Base-by-base conservation (phyloP, 192 early-diverging fungal species). In the Linnemannia elongata region DNA sequence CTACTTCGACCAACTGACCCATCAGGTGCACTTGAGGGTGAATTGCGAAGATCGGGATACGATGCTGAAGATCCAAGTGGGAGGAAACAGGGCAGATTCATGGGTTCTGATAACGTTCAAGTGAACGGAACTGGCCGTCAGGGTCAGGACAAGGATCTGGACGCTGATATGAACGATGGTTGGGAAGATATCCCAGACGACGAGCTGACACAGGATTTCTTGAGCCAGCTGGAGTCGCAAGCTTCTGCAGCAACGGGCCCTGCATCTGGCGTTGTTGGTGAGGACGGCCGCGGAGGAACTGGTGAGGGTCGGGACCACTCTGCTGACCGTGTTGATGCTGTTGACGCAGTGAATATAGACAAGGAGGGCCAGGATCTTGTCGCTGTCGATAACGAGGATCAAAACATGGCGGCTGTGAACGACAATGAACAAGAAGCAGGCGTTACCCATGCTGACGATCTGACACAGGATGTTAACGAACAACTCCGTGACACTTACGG, bases 141-240 rank as follows among this genome's bases (percentile, higher is more conserved):
- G 17, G 73, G 36, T 24, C 73, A 36, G 15, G 27, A 38, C 49
- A 75, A 47, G 47, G 73, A 57, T 22, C 0, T 41, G 33, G 69
- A 73, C 3, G 33, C 57, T 12, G 41, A 77, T 36, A 57, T 76
- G 71, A 76, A 78, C 22, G 69, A 77, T 24, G 76, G 55, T 24
- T 74, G 72, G 82, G 76, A 72, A 20, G 70, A 83, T 36, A 78
- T 74, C 24, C n/a, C 38, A 10, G 71, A 73, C 4, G 76, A 78
- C 13, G 76, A 68, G 41, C 38, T 45, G 45, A 69, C 41, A 20
- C n/a, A 77, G 39, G 39, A 69, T 20, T 35, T n/a, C 33, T 35
- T 35, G 47, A n/a, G 35, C 3, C 44, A 75, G 35, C 44, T 57
- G 20, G 52, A 36, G 0, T 35, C 30, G 22, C 74, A 55, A 1